These are phyloP conservation scores for Bombardia bombarda DNA, from an alignment of 495 filamentous ascomycete genomes.

Conservation along the genomic window DNA sequence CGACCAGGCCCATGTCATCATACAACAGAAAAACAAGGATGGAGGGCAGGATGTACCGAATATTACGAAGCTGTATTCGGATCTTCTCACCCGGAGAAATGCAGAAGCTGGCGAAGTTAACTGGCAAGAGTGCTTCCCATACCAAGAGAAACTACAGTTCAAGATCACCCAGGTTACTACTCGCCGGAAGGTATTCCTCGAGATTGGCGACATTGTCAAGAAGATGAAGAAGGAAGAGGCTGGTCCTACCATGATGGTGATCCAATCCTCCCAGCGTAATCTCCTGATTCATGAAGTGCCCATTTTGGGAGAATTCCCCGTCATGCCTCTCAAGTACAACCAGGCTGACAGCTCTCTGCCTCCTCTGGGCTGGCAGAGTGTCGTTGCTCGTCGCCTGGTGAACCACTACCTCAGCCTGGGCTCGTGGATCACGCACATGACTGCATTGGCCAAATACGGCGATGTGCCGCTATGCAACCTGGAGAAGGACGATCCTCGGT, in stretches of 20 bases:
- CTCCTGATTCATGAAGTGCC: conserved; percentile 79
- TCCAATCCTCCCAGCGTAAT: conserved; percentile 81
- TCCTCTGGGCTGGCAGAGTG: conserved; percentile 87
- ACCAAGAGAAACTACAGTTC: conserved; percentile 83
- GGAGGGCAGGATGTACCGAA: conserved; percentile 76
- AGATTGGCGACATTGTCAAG: conserved; percentile 75
- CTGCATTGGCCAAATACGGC: conserved; percentile 80
- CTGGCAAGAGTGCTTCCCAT: conserved; percentile 74
- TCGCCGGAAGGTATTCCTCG: conserved; percentile 76
- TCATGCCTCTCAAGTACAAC: conserved; percentile 72
- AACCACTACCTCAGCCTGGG: conserved; percentile 85
- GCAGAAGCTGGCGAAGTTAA: conserved; percentile 58
- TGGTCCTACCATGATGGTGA: conserved; percentile 69
- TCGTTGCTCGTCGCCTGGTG: conserved; percentile 78
- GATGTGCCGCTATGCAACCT: conserved; percentile 93
- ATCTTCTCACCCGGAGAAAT: conserved; percentile 55
- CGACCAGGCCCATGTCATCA: conserved; percentile 73
- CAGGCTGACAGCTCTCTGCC: conserved; percentile 78
- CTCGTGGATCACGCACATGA: conserved; percentile 83
- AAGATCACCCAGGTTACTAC: conserved; percentile 81
- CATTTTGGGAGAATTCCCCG: conserved; percentile 74
- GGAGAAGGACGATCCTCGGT: conserved; percentile 87
- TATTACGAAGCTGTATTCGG: conserved; percentile 82
- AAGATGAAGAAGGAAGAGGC: conserved; percentile 78
- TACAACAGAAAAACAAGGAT: conserved; percentile 72